These are phyloP conservation scores for Forsythia viridissima DNA, from an alignment of 257 asterid genomes.

Conservation along the genomic window DNA sequence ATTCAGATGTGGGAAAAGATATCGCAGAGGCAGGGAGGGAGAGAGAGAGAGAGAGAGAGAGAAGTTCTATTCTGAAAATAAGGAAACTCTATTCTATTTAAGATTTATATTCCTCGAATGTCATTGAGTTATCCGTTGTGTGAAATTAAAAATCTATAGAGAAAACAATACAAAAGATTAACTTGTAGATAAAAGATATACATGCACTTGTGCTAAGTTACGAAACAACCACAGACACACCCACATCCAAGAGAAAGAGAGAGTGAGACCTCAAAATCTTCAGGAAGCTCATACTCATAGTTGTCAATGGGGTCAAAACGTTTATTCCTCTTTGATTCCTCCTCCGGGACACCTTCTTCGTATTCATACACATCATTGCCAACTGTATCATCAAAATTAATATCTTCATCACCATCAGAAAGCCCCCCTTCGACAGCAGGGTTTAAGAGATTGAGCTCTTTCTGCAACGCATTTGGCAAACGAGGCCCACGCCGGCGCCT, in stretches of 20 bases:
- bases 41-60: too few relatives aligned
- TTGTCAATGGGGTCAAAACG: constrained; percentile 81
- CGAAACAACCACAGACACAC: background rate
- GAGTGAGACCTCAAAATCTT: constrained; percentile 62
- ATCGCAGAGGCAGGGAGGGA: too few relatives aligned
- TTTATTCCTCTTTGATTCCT: constrained; percentile 70
- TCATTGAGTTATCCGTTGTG: background rate
- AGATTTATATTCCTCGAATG: background rate
- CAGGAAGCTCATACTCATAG: constrained; percentile 72
- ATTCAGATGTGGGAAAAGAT: background rate
- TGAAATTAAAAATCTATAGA: background rate
- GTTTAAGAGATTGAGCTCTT: constrained; percentile 39
- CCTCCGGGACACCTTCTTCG: constrained; percentile 76
- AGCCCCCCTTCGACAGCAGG: constrained; percentile 19
- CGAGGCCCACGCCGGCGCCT: constrained; percentile 60
- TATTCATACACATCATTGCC: constrained; percentile 66
- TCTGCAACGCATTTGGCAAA: constrained; percentile 62
- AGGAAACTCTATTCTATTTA: background rate
- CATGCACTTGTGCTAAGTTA: background rate
- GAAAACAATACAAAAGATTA: background rate
- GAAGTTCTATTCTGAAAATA: background rate
- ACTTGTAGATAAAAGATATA: background rate
- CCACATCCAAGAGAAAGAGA: background rate
- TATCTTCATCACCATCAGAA: constrained; percentile 36
- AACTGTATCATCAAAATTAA: constrained; percentile 32